These are phyloP conservation scores for Fusarium equiseti DNA, from an alignment of 2,329 filamentous ascomycete species.

Conservation along the genomic window DNA sequence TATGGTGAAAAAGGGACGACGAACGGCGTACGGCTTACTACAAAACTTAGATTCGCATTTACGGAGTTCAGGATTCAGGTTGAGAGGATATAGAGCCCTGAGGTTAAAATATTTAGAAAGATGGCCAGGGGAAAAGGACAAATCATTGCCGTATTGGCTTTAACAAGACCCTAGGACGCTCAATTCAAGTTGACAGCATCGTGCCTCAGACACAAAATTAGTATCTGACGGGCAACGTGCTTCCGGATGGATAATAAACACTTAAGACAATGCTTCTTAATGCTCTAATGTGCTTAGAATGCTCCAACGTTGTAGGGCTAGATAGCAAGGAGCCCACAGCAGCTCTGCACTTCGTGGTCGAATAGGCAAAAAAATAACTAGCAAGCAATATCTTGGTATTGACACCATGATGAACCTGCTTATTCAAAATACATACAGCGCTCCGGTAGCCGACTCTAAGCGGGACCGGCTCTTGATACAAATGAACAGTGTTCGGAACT, in stretches of 20 bases:
- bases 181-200: background rate
- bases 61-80: conserved; percentile 37
- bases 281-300: background rate
- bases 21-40: conserved; percentile 17
- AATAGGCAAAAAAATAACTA: conserved; percentile 3
- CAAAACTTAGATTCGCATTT: conserved; percentile 31
- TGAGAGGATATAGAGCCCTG: conserved; percentile 8
- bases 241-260: background rate
- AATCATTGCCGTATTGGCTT: background rate
- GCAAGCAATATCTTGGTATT: conserved; percentile 4
- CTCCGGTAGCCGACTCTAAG: conserved; percentile 25
- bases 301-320: background rate
- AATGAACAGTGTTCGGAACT: conserved; percentile 51
- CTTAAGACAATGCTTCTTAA: background rate
- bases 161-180: background rate
- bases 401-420: conserved; percentile 2
- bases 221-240: background rate
- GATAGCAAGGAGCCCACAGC: background rate
- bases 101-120: conserved; percentile 6
- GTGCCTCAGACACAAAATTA: background rate
- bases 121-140: background rate
- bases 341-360: background rate
- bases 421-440: conserved; percentile 39
- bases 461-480: conserved; percentile 44
- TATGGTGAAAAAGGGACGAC: background rate